Percentiles rank a stretch among this genome's conserved stretches.
These are phyloP conservation scores for Rusavskia elegans DNA, from an alignment of 495 filamentous ascomycete genomes.

Conservation along the genomic window DNA sequence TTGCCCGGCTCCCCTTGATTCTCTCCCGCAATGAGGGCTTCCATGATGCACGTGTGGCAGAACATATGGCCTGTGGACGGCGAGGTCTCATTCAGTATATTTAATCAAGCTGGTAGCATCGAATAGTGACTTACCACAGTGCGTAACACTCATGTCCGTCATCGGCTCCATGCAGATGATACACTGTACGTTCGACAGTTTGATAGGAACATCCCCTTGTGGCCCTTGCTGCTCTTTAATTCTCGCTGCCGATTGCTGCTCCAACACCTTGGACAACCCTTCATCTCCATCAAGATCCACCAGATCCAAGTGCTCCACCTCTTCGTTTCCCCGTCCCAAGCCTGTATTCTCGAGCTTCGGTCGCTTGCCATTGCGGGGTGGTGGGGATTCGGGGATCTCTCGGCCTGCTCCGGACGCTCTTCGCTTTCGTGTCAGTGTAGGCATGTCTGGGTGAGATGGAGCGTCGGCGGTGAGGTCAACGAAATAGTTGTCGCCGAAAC, in stretches of 20 bases:
- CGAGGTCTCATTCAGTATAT: background rate
- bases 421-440: constrained; percentile 4
- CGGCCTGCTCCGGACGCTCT: constrained; percentile 13
- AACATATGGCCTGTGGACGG: constrained; percentile 57
- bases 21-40: constrained; percentile 49
- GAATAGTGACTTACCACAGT: constrained; percentile 52
- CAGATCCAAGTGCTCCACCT: constrained; percentile 43
- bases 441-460: constrained; percentile 8
- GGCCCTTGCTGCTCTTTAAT: constrained; percentile 34
- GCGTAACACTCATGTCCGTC: constrained; percentile 56
- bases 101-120: background rate
- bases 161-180: constrained; percentile 77
- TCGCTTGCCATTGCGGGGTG: constrained; percentile 15
- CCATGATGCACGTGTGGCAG: constrained; percentile 66
- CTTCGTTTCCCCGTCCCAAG: constrained; percentile 12
- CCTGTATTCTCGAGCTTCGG: constrained; percentile 9
- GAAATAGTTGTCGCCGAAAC: constrained; percentile 9
- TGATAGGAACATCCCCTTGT: constrained; percentile 33
- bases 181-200: constrained; percentile 46
- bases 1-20: constrained; percentile 21
- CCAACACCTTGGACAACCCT: constrained; percentile 27
- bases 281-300: constrained; percentile 32
- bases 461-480: constrained; percentile 19
- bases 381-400: constrained; percentile 4
- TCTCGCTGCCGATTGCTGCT: constrained; percentile 32